Conservation (phyloP, 441 rosid species). For the Adansonia gregorii region DNA sequence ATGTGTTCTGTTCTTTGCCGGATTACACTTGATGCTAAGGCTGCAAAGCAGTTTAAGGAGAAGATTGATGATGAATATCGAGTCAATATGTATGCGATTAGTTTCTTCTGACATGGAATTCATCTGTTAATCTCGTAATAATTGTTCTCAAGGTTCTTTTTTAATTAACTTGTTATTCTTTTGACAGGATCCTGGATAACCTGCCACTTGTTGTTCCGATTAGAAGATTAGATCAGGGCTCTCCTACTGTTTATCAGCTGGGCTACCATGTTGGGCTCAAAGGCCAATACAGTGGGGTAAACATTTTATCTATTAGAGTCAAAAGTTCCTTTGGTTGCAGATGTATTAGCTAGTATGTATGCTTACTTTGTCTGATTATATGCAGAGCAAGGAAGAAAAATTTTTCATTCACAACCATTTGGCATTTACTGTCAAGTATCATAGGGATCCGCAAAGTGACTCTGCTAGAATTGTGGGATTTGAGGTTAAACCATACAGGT, state of each 20-base stretch:
- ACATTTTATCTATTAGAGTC: constrained; percentile 14
- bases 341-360: not conserved
- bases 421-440: constrained; percentile 69
- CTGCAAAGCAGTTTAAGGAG: constrained; percentile 57
- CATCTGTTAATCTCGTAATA: not conserved
- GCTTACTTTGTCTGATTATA: constrained; percentile 30
- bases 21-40: constrained; percentile 49
- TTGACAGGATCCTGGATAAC: constrained; percentile 70
- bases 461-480: constrained; percentile 70
- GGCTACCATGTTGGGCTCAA: constrained; percentile 73
- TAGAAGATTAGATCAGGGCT: constrained; percentile 54
- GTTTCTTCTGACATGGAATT: constrained; percentile 18
- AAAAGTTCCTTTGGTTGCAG: constrained; percentile 11
- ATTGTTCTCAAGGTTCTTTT: not conserved
- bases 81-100: constrained; percentile 56
- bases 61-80: constrained; percentile 77
- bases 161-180: constrained; percentile 26
- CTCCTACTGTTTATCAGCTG: constrained; percentile 65
- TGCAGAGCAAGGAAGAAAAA: constrained; percentile 65
- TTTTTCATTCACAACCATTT: constrained; percentile 68
- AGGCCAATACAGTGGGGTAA: constrained; percentile 72
- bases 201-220: constrained; percentile 76
- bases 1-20: constrained; percentile 63
- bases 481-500: constrained; percentile 76
- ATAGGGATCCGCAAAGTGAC: constrained; percentile 56